Conservation (phyloP, 2,329 filamentous ascomycete species). For the Alternaria incomplexa region DNA sequence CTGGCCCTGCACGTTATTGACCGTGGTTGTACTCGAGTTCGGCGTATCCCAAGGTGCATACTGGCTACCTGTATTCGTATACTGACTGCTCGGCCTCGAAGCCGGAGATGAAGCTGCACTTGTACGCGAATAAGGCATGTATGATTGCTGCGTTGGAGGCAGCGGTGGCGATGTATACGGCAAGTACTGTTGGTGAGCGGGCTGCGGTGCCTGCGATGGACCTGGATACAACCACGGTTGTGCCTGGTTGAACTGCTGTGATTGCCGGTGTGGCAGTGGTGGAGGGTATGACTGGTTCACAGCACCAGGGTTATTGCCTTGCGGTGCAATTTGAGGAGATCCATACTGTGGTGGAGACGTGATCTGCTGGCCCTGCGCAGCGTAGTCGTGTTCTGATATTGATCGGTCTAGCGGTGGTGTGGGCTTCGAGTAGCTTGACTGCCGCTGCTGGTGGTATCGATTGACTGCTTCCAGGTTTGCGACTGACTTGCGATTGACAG, state of each 20-base stretch:
- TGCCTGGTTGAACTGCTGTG: conserved; percentile 1
- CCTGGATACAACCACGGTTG: not conserved
- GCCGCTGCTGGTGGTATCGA: conserved; percentile 18
- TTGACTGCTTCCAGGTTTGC: conserved; percentile 9
- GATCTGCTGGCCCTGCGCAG: not conserved
- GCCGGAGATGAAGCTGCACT: conserved; percentile 2
- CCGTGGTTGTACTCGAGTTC: not conserved
- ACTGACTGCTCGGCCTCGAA: conserved; percentile 17
- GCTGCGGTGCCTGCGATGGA: not conserved
- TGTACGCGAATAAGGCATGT: not conserved
- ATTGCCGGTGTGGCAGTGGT: not conserved
- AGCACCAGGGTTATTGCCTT: not conserved
- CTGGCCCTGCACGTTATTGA: not conserved
- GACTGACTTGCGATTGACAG: conserved; percentile 4
- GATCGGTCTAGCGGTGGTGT: conserved; percentile 3
- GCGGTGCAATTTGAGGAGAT: not conserved
- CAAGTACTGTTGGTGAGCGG: conserved; percentile 2
- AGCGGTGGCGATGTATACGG: not conserved
- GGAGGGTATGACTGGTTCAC: conserved; percentile 1
- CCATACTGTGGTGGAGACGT: not conserved
- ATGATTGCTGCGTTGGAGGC: not conserved
- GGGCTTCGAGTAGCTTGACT: conserved; percentile 4
- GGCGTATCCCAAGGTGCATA: conserved; percentile 10
- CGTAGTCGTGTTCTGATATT: conserved; percentile 7
- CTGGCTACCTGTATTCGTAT: conserved; percentile 1